A percentile compares a stretch with the other conserved stretches of the same genome.
Evolutionary conservation across 176 grass and related monocot genomes (phyloP).

Genomic region (Aechmea fasciata): DNA sequence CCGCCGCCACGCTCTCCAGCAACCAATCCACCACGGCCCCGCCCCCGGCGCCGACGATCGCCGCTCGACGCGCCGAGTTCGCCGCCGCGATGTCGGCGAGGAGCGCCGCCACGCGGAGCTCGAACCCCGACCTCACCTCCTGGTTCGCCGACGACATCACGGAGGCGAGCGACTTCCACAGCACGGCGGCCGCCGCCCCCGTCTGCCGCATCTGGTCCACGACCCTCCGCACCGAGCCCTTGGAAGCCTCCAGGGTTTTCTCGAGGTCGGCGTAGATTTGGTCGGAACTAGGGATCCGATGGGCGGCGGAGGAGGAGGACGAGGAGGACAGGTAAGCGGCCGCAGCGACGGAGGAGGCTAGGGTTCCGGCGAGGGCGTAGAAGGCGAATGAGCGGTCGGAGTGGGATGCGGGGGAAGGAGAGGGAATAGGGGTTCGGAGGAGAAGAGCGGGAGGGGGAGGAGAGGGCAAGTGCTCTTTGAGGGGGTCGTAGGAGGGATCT

Average conservation of each 20-base stretch:
- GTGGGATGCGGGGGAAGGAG: background rate
- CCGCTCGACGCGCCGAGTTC: constrained; percentile 47
- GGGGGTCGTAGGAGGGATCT: background rate
- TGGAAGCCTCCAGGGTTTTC: constrained; percentile 56
- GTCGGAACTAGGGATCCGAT: constrained; percentile 23
- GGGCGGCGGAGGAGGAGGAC: constrained; percentile 20
- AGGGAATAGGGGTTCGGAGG: constrained; percentile 4
- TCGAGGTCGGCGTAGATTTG: constrained; percentile 45
- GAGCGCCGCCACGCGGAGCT: constrained; percentile 77
- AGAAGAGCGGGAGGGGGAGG: constrained; percentile 3
- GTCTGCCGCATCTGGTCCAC: constrained; percentile 68
- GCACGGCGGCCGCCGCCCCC: constrained; percentile 47
- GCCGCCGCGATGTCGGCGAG: constrained; percentile 81
- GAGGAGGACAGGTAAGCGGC: constrained; percentile 22
- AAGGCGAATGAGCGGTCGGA: background rate
- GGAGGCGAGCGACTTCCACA: constrained; percentile 66
- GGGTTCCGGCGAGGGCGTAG: constrained; percentile 23
- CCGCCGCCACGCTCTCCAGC: constrained; percentile 49
- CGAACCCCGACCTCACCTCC: constrained; percentile 77
- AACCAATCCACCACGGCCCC: constrained; percentile 87
- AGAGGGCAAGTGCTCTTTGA: background rate
- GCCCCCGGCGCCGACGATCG: constrained; percentile 62
- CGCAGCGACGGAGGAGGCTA: constrained; percentile 22
- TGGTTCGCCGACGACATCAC: constrained; percentile 87
- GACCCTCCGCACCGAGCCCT: constrained; percentile 51